Evolutionary conservation across 352 stramenopile genomes (phyloP).

Genomic region (Phytophthora fragariae): DNA sequence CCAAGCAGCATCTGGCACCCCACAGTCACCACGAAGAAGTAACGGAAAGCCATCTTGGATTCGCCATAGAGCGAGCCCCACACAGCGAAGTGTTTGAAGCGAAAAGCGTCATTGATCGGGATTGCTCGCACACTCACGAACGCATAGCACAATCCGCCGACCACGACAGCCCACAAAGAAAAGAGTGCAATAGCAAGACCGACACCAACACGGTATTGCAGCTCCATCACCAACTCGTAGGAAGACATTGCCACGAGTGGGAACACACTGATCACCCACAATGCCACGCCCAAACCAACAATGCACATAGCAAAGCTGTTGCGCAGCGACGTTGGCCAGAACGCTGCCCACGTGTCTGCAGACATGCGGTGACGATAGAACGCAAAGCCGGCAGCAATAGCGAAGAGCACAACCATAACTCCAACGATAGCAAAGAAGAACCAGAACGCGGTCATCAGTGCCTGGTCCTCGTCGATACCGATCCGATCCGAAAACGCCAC

Average conservation of each 20-base stretch:
- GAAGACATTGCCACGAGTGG: slow-evolving; percentile 63
- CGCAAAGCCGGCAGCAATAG: slow-evolving; percentile 30
- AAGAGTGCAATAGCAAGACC: slow-evolving; percentile 56
- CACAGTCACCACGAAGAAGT: slow-evolving; percentile 67
- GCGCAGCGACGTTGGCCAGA: slow-evolving; percentile 29
- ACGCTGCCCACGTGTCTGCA: slow-evolving; percentile 29
- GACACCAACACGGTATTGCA: slow-evolving; percentile 54
- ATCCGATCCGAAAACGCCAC: slow-evolving; percentile 76
- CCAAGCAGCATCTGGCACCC: slow-evolving; percentile 62
- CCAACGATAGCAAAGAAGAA: slow-evolving; percentile 57
- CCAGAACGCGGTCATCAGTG: slow-evolving; percentile 47
- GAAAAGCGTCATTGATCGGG: slow-evolving; percentile 46
- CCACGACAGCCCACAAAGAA: slow-evolving; percentile 54
- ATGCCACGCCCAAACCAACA: slow-evolving; percentile 53
- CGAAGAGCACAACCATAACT: slow-evolving; percentile 52
- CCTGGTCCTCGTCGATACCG: slow-evolving; percentile 59
- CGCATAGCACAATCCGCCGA: slow-evolving; percentile 49
- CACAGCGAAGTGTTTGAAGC: slow-evolving; percentile 56
- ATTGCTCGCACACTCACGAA: slow-evolving; percentile 55
- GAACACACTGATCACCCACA: slow-evolving; percentile 67
- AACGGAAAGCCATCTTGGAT: slow-evolving; percentile 56
- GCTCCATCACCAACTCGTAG: slow-evolving; percentile 74
- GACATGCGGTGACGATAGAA: slow-evolving; percentile 38
- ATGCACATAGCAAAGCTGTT: slow-evolving; percentile 61
- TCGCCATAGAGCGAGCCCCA: slow-evolving; percentile 73